Conservation (phyloP, 2,329 filamentous ascomycete species). For the Fusarium cyanostomum region DNA sequence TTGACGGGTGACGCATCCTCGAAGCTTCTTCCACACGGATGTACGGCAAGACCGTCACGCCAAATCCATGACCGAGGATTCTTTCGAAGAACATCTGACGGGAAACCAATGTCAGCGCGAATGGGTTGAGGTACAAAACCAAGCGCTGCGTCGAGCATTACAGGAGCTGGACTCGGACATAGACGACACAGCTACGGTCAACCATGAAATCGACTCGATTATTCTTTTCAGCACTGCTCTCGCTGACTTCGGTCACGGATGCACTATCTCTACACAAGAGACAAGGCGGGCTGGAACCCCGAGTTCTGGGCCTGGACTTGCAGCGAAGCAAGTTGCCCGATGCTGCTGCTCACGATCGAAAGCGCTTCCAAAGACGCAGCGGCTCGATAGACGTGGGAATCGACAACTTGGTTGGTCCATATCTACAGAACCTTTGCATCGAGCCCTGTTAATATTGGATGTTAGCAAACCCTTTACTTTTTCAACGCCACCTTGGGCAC, state of each 20-base stretch:
- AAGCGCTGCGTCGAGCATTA: neutral
- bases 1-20: slow-evolving; percentile 34
- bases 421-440: neutral
- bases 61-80: slow-evolving; percentile 16
- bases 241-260: slow-evolving; percentile 40
- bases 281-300: slow-evolving; percentile 47
- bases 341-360: slow-evolving; percentile 55
- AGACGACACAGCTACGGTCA: slow-evolving; percentile 2
- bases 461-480: slow-evolving; percentile 69
- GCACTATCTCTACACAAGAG: slow-evolving; percentile 45
- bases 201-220: slow-evolving; percentile 51
- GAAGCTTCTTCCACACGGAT: slow-evolving; percentile 18
- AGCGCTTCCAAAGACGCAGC: slow-evolving; percentile 54
- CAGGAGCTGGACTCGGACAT: neutral
- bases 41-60: slow-evolving; percentile 15
- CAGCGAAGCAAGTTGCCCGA: slow-evolving; percentile 50
- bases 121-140: slow-evolving; percentile 5
- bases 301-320: slow-evolving; percentile 58
- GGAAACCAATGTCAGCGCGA: neutral
- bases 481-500: slow-evolving; percentile 71
- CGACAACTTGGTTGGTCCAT: slow-evolving; percentile 63
- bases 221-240: slow-evolving; percentile 35
- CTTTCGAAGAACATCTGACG: neutral
- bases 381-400: slow-evolving; percentile 56
- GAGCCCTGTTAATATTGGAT: neutral